These are phyloP conservation scores for Penicillium frequentans DNA, from an alignment of 2,329 filamentous ascomycete genomes.

Conservation along the genomic window DNA sequence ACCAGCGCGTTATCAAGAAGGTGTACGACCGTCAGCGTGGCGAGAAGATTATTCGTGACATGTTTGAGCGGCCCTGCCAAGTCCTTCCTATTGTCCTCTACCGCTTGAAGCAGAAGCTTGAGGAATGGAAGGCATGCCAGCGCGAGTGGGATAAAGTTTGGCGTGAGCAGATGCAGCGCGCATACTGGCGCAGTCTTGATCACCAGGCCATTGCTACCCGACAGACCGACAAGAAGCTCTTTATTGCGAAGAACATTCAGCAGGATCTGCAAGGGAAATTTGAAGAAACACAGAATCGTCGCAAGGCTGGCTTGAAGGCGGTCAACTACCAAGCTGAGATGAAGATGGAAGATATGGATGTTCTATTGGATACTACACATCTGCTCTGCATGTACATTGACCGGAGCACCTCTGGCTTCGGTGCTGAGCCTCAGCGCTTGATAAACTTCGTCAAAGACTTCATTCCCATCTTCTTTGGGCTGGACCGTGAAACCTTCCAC, in stretches of 20 bases:
- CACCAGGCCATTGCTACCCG: constrained; percentile 93
- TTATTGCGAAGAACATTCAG: constrained; percentile 85
- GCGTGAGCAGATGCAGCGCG: constrained; percentile 91
- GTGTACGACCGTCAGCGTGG: constrained; percentile 87
- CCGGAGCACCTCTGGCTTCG: constrained; percentile 51
- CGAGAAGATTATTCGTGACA: constrained; percentile 78
- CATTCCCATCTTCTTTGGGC: constrained; percentile 72
- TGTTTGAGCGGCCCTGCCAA: constrained; percentile 79
- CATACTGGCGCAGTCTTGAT: constrained; percentile 94
- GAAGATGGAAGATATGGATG: constrained; percentile 69
- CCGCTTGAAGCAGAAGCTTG: constrained; percentile 90
- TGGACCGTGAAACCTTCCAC: constrained; percentile 68
- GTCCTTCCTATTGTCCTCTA: constrained; percentile 87
- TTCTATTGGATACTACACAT: constrained; percentile 56
- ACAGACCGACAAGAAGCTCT: constrained; percentile 83
- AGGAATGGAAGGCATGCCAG: constrained; percentile 96
- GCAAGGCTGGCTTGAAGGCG: constrained; percentile 60
- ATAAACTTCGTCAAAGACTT: constrained; percentile 75
- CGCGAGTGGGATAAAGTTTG: constrained; percentile 99
- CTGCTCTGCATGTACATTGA: constrained; percentile 51
- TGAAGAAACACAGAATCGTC: constrained; percentile 80
- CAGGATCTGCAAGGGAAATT: constrained; percentile 90
- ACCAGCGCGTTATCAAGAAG: constrained; percentile 96
- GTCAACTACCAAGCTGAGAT: constrained; percentile 74
- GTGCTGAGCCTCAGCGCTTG: constrained; percentile 68